Evolutionary conservation across 2,329 filamentous ascomycete species (phyloP).

Genomic region (Neocucurbitaria cava): DNA sequence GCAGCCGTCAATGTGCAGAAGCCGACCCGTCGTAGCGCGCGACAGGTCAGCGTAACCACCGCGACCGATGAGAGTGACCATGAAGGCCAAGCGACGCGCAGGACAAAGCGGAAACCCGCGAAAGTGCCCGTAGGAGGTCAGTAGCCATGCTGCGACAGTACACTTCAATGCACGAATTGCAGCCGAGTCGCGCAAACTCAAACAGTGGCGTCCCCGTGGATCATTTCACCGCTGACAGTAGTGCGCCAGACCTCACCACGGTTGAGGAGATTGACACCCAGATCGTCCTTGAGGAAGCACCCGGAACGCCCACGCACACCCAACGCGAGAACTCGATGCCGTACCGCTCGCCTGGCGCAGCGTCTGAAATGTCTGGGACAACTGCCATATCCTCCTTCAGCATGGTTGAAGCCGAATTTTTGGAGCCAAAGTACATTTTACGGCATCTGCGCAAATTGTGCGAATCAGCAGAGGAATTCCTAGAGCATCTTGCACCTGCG

Average conservation of each 20-base stretch:
- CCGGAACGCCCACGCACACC: constrained; percentile 30
- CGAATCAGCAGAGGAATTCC: constrained; percentile 33
- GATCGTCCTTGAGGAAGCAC: constrained; percentile 26
- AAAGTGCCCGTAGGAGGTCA: constrained; percentile 37
- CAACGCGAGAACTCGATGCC: constrained; percentile 10
- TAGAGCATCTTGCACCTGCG: constrained; percentile 39
- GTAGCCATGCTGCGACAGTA: constrained; percentile 17
- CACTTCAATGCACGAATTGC: not conserved
- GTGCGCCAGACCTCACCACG: constrained; percentile 38
- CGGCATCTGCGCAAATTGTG: constrained; percentile 50
- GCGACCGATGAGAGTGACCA: constrained; percentile 33
- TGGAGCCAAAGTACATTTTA: constrained; percentile 53
- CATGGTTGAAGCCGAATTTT: constrained; percentile 50
- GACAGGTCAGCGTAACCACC: constrained; percentile 38
- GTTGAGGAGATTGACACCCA: constrained; percentile 43
- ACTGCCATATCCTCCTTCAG: constrained; percentile 57
- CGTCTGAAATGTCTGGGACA: constrained; percentile 55
- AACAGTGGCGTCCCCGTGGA: not conserved
- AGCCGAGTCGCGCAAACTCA: not conserved
- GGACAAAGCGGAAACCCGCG: constrained; percentile 27
- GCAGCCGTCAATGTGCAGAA: constrained; percentile 24
- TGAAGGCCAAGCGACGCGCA: constrained; percentile 23
- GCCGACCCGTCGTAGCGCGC: constrained; percentile 30
- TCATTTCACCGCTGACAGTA: constrained; percentile 15
- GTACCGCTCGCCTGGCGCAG: constrained; percentile 44